These are phyloP conservation scores for Globisporangium solare DNA, from an alignment of 352 stramenopile species.

Conservation along the genomic window DNA sequence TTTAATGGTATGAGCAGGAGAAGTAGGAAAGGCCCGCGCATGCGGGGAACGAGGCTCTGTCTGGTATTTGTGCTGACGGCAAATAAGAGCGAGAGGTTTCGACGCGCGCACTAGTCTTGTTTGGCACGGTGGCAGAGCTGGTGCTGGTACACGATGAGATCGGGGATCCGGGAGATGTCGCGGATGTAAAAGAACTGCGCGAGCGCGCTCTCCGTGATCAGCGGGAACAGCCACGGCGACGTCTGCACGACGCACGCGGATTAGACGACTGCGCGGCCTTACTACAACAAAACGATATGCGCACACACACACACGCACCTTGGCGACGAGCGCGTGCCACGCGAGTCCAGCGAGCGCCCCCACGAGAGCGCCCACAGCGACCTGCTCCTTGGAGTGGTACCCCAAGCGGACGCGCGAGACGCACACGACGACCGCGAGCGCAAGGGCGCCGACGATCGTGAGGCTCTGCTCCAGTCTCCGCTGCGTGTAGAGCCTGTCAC, in stretches of 20 bases:
- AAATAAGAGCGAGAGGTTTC: too few species aligned
- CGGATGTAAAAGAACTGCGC: conserved; percentile 63
- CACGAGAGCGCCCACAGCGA: conserved; percentile 44
- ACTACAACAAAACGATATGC: background rate
- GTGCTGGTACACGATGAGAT: conserved; percentile 78
- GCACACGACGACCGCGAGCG: conserved; percentile 50
- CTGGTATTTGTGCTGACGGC: background rate
- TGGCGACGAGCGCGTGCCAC: background rate
- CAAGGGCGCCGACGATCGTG: conserved; percentile 46
- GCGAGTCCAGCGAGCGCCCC: conserved; percentile 21
- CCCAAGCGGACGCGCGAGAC: conserved; percentile 73
- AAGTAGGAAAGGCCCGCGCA: background rate
- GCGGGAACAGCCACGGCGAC: conserved; percentile 52
- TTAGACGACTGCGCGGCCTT: too few species aligned
- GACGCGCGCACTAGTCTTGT: conserved; percentile 1
- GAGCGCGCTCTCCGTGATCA: conserved; percentile 36
- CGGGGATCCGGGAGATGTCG: conserved; percentile 68
- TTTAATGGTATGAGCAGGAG: conserved; percentile 11
- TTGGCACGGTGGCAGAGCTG: conserved; percentile 33
- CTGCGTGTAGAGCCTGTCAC: conserved; percentile 38
- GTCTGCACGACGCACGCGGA: conserved; percentile 17
- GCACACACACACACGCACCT: too few species aligned
- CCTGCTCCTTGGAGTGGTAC: conserved; percentile 79
- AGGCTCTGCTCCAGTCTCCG: conserved; percentile 53
- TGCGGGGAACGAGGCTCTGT: background rate